These are phyloP conservation scores for Stentor coeruleus DNA, from an alignment of 73 alveolate genomes.

Conservation along the genomic window DNA sequence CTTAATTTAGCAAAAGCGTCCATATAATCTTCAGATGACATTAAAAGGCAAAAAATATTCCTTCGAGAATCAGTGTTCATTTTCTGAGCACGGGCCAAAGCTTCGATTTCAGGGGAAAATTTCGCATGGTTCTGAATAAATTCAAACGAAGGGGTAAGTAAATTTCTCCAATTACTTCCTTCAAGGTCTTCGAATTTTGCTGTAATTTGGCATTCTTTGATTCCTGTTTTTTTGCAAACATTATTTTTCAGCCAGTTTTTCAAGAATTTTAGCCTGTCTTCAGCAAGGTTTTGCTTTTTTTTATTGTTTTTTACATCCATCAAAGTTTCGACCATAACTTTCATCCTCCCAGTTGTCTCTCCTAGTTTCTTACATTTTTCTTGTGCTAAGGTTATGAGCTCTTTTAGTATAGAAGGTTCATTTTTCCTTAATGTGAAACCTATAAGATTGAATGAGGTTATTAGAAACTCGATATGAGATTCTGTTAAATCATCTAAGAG, in stretches of 20 bases:
- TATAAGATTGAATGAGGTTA: background rate
- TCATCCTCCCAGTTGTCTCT: background rate
- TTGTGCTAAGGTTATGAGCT: background rate
- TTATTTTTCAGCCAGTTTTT: background rate
- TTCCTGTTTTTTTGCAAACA: background rate
- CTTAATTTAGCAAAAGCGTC: conserved; percentile 6
- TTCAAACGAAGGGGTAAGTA: background rate
- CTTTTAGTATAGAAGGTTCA: background rate
- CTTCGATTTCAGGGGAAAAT: background rate
- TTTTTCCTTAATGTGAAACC: background rate
- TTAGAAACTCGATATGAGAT: background rate
- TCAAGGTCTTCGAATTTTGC: background rate
- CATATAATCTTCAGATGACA: conserved; percentile 22
- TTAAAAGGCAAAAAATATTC: background rate
- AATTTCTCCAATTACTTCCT: background rate
- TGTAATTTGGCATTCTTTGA: background rate
- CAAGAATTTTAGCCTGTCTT: conserved; percentile 16
- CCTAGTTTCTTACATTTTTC: background rate
- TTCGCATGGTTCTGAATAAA: background rate
- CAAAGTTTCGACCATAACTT: conserved; percentile 5
- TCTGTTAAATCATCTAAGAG: background rate
- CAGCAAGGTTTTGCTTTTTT: background rate
- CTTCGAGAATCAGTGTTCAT: conserved; percentile 20
- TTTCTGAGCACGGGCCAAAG: conserved; percentile 2
- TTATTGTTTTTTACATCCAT: background rate